Percentiles rank a stretch among this genome's conserved stretches.
Evolutionary conservation across 202 grass and related monocot species (phyloP).

Genomic region (Carex sylvatica): DNA sequence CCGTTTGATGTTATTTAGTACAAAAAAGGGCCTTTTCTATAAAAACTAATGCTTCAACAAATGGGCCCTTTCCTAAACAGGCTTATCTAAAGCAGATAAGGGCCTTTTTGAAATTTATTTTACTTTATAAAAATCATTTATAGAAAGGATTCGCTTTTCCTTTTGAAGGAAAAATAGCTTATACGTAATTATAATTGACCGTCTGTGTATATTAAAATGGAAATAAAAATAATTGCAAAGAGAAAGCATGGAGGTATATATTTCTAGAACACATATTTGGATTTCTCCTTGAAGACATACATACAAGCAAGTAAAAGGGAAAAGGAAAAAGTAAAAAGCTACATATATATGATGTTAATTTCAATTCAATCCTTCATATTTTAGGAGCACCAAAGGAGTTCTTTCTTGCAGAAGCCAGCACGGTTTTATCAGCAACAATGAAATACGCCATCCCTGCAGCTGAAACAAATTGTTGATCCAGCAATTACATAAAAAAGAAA

Average conservation of each 20-base stretch:
- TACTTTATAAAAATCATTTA: background rate
- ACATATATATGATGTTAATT: too few relatives aligned
- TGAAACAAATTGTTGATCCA: conserved; percentile 16
- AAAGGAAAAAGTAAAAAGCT: too few relatives aligned
- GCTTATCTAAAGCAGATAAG: background rate
- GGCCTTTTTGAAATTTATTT: background rate
- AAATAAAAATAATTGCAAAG: too few relatives aligned
- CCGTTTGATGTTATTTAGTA: too few relatives aligned
- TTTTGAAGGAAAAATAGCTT: background rate
- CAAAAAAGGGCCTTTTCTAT: too few relatives aligned
- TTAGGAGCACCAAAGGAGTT: conserved; percentile 43
- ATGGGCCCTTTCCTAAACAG: background rate
- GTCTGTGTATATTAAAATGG: too few relatives aligned
- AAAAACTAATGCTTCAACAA: background rate
- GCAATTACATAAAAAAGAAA: background rate
- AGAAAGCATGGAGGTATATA: background rate
- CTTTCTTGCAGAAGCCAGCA: conserved; percentile 50
- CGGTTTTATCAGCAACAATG: conserved; percentile 63
- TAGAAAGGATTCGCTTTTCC: too few relatives aligned
- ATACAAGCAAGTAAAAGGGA: background rate
- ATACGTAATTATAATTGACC: too few relatives aligned
- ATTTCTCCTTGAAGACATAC: background rate
- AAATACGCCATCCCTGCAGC: conserved; percentile 69
- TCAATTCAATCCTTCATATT: background rate
- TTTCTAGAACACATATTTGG: background rate